Evolutionary conservation across 2,329 filamentous ascomycete genomes (phyloP), one percentile per base, ranked within the genome.

Genomic region (Ophiosphaerella narmari): DNA sequence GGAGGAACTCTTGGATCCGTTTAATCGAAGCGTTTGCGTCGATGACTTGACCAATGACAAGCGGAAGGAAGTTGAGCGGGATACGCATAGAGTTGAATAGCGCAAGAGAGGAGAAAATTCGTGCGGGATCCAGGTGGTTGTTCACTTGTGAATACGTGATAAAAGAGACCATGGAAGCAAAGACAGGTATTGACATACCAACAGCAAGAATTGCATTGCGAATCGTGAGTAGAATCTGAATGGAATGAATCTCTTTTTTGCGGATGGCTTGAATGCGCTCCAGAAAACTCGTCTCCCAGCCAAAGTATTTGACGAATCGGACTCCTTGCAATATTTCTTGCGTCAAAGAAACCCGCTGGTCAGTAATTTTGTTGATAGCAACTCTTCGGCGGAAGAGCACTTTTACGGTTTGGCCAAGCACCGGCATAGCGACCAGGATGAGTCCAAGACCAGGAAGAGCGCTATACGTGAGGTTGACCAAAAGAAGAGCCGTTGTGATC

Each of bases 261-360:
- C 93, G 85, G 54, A 96, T 88, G 21, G 86, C 81, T 42, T 85
- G 84, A 13, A 97, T 80, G 12, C 91, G 86, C 43, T 86, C 80
- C 11, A 97, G 77, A 67, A 97, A 97, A 31, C 90, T 88, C 50
- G 83, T 87, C 70, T 97, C 93, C 93, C 93, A 97, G 7, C 91
- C 92, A 68, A 97, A 97, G 72, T 86, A 97, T 72, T 97, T 97
- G 75, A 97, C 93, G 66, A 97, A 97, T 23, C 92, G 85, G 21
- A 97, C 92, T 0, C 91, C 90, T 60, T 91, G 88, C 12, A 97
- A 68, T 43, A 97, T 96, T 69, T 97, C 93, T 68, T 97, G 92
- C 0, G 91, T 97, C 31, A 97, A 78, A 44, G 89, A 89, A 7
- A 97, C 92, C 55, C 93, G 85, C 74, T 95, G 89, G 69, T 97